Evolutionary conservation across 352 stramenopile species (phyloP).

Genomic region (Phytophthora foliorum): DNA sequence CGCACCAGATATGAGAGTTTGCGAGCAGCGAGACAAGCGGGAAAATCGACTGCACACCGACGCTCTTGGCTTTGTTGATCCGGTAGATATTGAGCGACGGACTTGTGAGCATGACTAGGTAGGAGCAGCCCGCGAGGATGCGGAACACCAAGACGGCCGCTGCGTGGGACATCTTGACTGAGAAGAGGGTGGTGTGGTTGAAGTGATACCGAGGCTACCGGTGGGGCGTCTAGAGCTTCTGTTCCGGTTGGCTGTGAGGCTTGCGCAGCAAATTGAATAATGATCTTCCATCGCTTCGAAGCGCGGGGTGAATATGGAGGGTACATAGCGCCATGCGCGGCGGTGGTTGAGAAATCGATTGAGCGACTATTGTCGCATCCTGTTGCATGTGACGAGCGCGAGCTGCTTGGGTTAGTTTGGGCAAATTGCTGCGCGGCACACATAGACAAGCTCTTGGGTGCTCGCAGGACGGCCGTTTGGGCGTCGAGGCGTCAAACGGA

Average conservation of each 20-base stretch:
- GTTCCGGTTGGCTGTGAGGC: constrained; percentile 11
- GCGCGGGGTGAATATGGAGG: not conserved
- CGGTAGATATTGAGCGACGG: constrained; percentile 52
- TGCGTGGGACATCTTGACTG: constrained; percentile 31
- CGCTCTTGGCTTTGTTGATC: constrained; percentile 45
- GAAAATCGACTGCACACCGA: constrained; percentile 54
- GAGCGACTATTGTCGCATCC: constrained; percentile 22
- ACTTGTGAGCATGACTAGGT: constrained; percentile 46
- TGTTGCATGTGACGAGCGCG: not conserved
- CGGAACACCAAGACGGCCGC: constrained; percentile 28
- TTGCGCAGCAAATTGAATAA: constrained; percentile 25
- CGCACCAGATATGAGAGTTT: constrained; percentile 53
- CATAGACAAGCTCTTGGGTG: no score
- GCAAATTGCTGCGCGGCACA: no score
- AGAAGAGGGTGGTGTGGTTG: constrained; percentile 4
- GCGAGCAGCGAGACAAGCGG: constrained; percentile 54
- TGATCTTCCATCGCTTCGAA: constrained; percentile 19
- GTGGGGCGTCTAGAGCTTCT: constrained; percentile 1
- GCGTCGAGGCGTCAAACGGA: constrained; percentile 17
- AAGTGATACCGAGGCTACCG: constrained; percentile 22
- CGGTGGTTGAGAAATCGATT: constrained; percentile 29
- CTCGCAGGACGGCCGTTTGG: no score
- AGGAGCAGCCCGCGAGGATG: constrained; percentile 34
- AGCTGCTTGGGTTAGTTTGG: not conserved
- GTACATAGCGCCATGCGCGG: constrained; percentile 26